Evolutionary conservation across 306 rosid genomes (phyloP).

Genomic region (Rubus parviflorus): DNA sequence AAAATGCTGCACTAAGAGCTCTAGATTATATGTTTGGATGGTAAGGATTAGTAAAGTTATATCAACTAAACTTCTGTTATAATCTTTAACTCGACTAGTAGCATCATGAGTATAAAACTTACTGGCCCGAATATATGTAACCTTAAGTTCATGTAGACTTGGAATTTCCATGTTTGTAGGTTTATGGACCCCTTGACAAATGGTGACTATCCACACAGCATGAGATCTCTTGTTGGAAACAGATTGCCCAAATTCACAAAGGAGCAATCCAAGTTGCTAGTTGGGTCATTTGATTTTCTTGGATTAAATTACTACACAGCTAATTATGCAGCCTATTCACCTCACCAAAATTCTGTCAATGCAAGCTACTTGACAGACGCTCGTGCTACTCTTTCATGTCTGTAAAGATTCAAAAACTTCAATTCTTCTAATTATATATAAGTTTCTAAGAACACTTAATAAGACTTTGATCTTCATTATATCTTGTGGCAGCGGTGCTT

Average conservation of each 20-base stretch:
- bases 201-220: slow-evolving; percentile 56
- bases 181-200: slow-evolving; percentile 56
- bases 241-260: slow-evolving; percentile 55
- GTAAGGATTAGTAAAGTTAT: not conserved
- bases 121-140: not conserved
- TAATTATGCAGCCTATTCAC: slow-evolving; percentile 39
- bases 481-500: slow-evolving; percentile 26
- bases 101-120: not conserved
- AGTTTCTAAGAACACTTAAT: no score
- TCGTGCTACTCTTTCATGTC: slow-evolving; percentile 38
- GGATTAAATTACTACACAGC: slow-evolving; percentile 66
- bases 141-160: not conserved
- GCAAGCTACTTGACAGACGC: slow-evolving; percentile 34
- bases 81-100: not conserved
- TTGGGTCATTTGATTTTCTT: slow-evolving; percentile 58
- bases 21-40: slow-evolving; percentile 38
- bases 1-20: slow-evolving; percentile 21
- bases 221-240: slow-evolving; percentile 38
- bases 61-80: not conserved
- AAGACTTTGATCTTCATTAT: not conserved
- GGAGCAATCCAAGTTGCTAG: slow-evolving; percentile 39
- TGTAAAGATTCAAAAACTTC: not conserved
- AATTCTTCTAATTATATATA: not conserved
- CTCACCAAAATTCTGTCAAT: slow-evolving; percentile 19
- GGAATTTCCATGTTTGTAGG: slow-evolving; percentile 34